phyloP scores from a whole-genome alignment of 2,329 filamentous ascomycete species.

The Fusarium stilboides region DNA sequence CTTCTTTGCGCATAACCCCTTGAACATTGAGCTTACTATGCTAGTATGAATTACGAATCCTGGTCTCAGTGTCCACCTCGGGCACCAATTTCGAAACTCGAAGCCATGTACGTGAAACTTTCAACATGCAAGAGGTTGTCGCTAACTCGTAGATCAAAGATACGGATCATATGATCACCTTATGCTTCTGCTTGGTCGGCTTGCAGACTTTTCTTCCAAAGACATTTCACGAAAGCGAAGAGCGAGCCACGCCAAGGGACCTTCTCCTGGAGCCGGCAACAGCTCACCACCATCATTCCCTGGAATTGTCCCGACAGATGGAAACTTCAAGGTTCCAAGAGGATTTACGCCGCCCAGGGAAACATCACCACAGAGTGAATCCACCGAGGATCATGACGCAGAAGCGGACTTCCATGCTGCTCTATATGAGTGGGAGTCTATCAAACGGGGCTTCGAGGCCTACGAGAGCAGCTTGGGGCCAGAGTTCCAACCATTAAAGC shows the following conservation, averaged over 20 bases:
- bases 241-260: slow-evolving; percentile 59
- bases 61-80: slow-evolving; percentile 93
- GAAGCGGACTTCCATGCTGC: slow-evolving; percentile 78
- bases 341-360: slow-evolving; percentile 68
- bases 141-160: slow-evolving; percentile 61
- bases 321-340: slow-evolving; percentile 65
- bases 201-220: slow-evolving; percentile 82
- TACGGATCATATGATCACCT: slow-evolving; percentile 93
- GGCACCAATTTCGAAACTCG: slow-evolving; percentile 81
- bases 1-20: neutral
- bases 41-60: slow-evolving; percentile 81
- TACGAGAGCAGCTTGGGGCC: slow-evolving; percentile 78
- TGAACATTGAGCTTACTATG: slow-evolving; percentile 36
- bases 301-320: slow-evolving; percentile 69
- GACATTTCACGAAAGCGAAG: slow-evolving; percentile 85
- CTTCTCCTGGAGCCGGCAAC: slow-evolving; percentile 47
- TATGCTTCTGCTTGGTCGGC: slow-evolving; percentile 83
- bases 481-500: slow-evolving; percentile 81
- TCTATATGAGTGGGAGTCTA: slow-evolving; percentile 82
- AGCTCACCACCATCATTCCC: slow-evolving; percentile 63
- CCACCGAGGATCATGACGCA: slow-evolving; percentile 70
- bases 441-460: slow-evolving; percentile 78
- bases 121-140: too few relatives aligned
- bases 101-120: slow-evolving; percentile 73
- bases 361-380: slow-evolving; percentile 60